Percentiles rank a stretch among this genome's conserved stretches.
These are phyloP conservation scores for Metschnikowia hibisci DNA, from an alignment of 805 yeast species.

Conservation along the genomic window DNA sequence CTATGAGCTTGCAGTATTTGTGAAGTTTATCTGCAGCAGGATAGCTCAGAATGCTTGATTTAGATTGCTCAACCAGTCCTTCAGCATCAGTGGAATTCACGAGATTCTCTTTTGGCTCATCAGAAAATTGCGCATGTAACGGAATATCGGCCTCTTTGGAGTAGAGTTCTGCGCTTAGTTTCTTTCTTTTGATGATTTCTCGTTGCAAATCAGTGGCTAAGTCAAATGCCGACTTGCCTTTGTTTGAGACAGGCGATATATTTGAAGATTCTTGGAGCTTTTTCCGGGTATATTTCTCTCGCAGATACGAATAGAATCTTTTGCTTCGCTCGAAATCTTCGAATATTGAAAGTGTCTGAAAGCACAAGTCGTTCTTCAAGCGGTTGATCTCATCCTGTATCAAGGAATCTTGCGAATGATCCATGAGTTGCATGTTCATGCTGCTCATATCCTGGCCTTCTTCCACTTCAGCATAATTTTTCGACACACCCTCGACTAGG, in stretches of 20 bases:
- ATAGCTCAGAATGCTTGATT: conserved; percentile 22
- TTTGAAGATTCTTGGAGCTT: conserved; percentile 6
- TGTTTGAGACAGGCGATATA: background rate
- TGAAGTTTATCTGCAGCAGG: conserved; percentile 32
- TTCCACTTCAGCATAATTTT: conserved; percentile 12
- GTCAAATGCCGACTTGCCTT: conserved; percentile 13
- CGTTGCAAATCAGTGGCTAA: conserved; percentile 26
- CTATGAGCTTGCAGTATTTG: conserved; percentile 39
- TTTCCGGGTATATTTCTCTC: conserved; percentile 13
- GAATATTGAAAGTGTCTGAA: conserved; percentile 29
- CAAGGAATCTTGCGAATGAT: conserved; percentile 28
- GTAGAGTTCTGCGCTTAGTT: conserved; percentile 18
- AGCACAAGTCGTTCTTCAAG: conserved; percentile 36
- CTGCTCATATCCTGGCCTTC: conserved; percentile 10
- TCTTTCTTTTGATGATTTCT: conserved; percentile 23
- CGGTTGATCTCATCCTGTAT: conserved; percentile 41
- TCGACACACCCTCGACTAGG: conserved; percentile 26
- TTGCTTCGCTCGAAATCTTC: conserved; percentile 25
- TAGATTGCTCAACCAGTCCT: background rate
- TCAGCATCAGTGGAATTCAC: background rate
- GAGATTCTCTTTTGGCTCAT: conserved; percentile 20
- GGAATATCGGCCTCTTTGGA: conserved; percentile 23
- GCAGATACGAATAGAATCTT: conserved; percentile 9
- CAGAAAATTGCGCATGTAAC: conserved; percentile 9
- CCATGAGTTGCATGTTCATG: conserved; percentile 14